Evolutionary conservation across 176 grass and related monocot genomes (phyloP).

Genomic region (Rhynchospora tenuis): DNA sequence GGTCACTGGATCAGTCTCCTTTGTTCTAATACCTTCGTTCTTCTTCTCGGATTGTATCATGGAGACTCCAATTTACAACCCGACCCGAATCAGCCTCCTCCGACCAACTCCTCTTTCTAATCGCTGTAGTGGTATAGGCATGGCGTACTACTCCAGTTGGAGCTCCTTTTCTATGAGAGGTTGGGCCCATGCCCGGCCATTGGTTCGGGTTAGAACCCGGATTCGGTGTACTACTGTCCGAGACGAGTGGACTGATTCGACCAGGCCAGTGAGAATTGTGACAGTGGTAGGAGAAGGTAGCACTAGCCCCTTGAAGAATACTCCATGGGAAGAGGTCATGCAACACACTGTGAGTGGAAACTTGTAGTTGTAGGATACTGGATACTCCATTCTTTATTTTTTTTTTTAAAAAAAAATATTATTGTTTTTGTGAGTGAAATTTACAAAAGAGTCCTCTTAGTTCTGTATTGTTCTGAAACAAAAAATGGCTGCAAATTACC

Average conservation of each 20-base stretch:
- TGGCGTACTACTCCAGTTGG: not conserved
- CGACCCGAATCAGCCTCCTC: not conserved
- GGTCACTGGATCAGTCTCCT: not conserved
- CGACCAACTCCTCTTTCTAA: not conserved
- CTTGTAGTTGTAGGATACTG: too few relatives aligned
- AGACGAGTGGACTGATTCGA: not conserved
- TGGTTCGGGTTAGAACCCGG: not conserved
- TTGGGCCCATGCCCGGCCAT: not conserved
- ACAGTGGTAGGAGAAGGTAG: slow-evolving; percentile 61
- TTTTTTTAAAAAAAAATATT: not conserved
- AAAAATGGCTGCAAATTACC: not conserved
- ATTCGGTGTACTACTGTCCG: not conserved
- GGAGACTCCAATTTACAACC: not conserved
- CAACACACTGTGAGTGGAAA: slow-evolving; percentile 52
- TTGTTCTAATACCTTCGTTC: not conserved
- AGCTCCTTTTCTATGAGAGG: not conserved
- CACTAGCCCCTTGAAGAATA: slow-evolving; percentile 55
- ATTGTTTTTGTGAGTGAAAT: not conserved
- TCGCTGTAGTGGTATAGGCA: not conserved
- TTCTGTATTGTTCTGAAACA: not conserved
- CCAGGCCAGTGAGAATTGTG: slow-evolving; percentile 30
- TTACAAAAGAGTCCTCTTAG: not conserved
- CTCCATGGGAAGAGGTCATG: slow-evolving; percentile 89
- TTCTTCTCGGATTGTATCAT: not conserved
- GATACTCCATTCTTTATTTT: not conserved